Evolutionary conservation across 163 green algal species (phyloP).

Genomic region (Chloromonas sp.): DNA sequence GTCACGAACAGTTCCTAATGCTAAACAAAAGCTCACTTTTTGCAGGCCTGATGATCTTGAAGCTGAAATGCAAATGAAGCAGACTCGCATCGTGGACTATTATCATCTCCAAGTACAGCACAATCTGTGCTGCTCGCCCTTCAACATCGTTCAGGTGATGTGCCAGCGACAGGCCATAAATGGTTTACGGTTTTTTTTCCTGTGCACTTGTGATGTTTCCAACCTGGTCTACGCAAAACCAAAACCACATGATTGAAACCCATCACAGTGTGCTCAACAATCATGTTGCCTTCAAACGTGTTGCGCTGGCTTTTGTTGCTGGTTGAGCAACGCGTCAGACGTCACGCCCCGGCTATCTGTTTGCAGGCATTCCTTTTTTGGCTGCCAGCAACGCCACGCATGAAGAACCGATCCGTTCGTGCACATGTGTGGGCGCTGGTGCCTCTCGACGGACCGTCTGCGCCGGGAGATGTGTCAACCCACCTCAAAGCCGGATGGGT

Average conservation of each 20-base stretch:
- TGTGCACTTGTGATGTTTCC: background rate
- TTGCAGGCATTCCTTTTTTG: background rate
- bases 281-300: background rate
- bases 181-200: background rate
- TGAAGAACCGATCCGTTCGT: background rate
- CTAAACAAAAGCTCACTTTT: too few relatives aligned
- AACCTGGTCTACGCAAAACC: background rate
- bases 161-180: background rate
- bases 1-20: too few relatives aligned
- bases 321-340: background rate
- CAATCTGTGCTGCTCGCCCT: conserved; percentile 33
- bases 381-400: background rate
- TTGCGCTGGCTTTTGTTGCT: background rate
- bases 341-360: background rate
- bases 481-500: background rate
- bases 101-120: conserved; percentile 23
- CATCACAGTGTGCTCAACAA: background rate
- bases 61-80: conserved; percentile 25
- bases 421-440: conserved; percentile 8
- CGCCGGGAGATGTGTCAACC: background rate
- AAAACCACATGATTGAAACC: background rate
- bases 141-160: conserved; percentile 15
- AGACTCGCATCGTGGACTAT: conserved; percentile 23
- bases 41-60: conserved; percentile 19
- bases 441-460: conserved; percentile 19